phyloP scores from a whole-genome alignment of 2,329 filamentous ascomycete genomes.

The Hypoxylon rubiginosum region DNA sequence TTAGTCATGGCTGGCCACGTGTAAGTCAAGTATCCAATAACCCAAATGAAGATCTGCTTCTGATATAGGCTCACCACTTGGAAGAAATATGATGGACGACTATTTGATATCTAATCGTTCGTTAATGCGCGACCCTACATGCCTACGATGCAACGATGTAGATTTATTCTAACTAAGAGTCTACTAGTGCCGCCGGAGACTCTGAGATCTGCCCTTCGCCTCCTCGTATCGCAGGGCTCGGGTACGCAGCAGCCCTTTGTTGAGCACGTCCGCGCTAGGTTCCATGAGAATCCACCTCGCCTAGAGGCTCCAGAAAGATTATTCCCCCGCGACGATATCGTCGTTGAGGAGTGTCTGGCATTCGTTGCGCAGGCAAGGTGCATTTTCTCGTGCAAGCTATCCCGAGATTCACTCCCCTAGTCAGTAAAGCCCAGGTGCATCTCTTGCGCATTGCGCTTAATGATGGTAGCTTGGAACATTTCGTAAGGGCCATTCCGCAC shows the following conservation, averaged over 20 bases:
- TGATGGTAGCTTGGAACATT: slow-evolving; percentile 46
- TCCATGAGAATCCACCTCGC: slow-evolving; percentile 45
- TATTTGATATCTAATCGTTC: slow-evolving; percentile 56
- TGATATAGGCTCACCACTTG: slow-evolving; percentile 3
- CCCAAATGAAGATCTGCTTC: not conserved
- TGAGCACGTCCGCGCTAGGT: slow-evolving; percentile 50
- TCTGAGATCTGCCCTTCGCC: slow-evolving; percentile 53
- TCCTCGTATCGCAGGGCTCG: slow-evolving; percentile 51
- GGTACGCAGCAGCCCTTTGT: slow-evolving; percentile 52
- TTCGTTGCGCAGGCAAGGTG: slow-evolving; percentile 54
- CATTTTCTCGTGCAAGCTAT: slow-evolving; percentile 55
- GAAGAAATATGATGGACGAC: slow-evolving; percentile 59
- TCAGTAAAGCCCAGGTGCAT: slow-evolving; percentile 36
- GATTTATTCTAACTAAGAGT: slow-evolving; percentile 12
- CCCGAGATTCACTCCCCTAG: slow-evolving; percentile 50
- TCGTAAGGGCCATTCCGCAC: slow-evolving; percentile 39
- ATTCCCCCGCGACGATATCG: slow-evolving; percentile 45
- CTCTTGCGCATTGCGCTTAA: slow-evolving; percentile 2
- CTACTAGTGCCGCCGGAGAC: slow-evolving; percentile 50
- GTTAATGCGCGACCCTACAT: slow-evolving; percentile 19
- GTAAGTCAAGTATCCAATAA: slow-evolving; percentile 32
- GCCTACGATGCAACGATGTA: not conserved
- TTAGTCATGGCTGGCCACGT: slow-evolving; percentile 47
- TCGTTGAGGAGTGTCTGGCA: slow-evolving; percentile 43
- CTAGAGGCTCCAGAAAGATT: slow-evolving; percentile 42